Evolutionary conservation across 2,329 filamentous ascomycete genomes (phyloP).

Genomic region (Clarireedia hainanense): DNA sequence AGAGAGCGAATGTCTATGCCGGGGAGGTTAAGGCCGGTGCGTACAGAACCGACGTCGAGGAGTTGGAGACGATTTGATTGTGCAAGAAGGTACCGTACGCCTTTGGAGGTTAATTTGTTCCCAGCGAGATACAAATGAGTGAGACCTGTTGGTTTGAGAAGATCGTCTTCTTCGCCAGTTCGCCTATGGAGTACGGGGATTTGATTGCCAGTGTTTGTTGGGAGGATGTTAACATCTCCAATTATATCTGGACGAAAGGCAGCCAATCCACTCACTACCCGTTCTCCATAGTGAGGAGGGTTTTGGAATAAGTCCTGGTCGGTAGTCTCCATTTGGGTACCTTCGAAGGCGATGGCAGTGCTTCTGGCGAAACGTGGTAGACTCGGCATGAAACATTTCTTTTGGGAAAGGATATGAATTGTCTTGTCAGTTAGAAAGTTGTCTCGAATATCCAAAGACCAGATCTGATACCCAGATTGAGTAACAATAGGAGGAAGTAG

Average conservation of each 20-base stretch:
- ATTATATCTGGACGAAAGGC: not conserved
- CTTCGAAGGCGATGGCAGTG: not conserved
- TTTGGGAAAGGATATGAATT: constrained; percentile 29
- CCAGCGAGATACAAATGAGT: constrained; percentile 48
- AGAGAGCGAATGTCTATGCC: not conserved
- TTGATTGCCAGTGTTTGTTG: not conserved
- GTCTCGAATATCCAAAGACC: constrained; percentile 48
- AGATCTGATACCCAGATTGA: constrained; percentile 36
- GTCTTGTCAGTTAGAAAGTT: constrained; percentile 44
- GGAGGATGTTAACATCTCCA: not conserved
- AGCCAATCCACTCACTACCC: not conserved
- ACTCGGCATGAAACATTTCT: constrained; percentile 18
- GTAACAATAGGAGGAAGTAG: constrained; percentile 31
- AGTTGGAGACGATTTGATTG: constrained; percentile 39
- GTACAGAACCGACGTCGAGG: constrained; percentile 42
- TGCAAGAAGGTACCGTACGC: constrained; percentile 36
- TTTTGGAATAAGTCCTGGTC: constrained; percentile 33
- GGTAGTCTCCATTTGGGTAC: not conserved
- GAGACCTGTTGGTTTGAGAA: constrained; percentile 34
- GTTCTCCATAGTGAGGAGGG: constrained; percentile 14
- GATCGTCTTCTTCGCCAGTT: constrained; percentile 30
- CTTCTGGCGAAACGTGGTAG: not conserved
- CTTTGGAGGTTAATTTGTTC: constrained; percentile 39
- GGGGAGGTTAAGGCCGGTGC: not conserved
- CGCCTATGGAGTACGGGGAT: not conserved